phyloP scores from a whole-genome alignment of 192 early-diverging fungal species.

The Endogone sp. region DNA sequence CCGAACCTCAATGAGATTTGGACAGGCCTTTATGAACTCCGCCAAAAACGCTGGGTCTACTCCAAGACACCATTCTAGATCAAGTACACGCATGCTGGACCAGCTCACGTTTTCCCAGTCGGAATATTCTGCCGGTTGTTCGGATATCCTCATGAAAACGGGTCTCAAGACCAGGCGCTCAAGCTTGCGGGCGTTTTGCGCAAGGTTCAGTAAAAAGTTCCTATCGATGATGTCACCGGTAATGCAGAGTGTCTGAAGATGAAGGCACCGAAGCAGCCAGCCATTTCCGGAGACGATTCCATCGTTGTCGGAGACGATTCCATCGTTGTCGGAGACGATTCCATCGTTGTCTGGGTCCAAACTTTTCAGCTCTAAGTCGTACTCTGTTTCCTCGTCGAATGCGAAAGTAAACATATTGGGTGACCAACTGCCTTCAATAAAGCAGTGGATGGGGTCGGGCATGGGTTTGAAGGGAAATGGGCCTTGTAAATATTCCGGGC shows the following conservation, averaged over 20 bases:
- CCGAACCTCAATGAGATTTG: neutral
- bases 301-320: neutral
- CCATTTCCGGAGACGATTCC: neutral
- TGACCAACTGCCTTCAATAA: neutral
- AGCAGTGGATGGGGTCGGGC: neutral
- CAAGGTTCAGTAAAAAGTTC: neutral
- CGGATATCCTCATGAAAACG: neutral
- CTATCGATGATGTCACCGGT: neutral
- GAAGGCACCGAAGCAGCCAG: neutral
- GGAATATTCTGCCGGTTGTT: neutral
- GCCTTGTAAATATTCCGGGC: neutral
- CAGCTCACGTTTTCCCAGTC: neutral
- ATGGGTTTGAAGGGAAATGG: neutral
- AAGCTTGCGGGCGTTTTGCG: neutral
- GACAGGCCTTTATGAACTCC: neutral
- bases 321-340: neutral
- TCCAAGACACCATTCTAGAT: neutral
- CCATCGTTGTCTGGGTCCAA: no score
- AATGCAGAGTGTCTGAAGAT: neutral
- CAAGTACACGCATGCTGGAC: neutral
- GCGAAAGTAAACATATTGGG: neutral
- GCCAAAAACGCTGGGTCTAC: neutral
- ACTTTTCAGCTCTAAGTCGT: no score
- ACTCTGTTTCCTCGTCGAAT: neutral
- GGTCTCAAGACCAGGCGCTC: neutral